Evolutionary conservation across 139 green algal species (phyloP), one percentile per base, ranked within the genome.

Genomic region (Closterium sp.): DNA sequence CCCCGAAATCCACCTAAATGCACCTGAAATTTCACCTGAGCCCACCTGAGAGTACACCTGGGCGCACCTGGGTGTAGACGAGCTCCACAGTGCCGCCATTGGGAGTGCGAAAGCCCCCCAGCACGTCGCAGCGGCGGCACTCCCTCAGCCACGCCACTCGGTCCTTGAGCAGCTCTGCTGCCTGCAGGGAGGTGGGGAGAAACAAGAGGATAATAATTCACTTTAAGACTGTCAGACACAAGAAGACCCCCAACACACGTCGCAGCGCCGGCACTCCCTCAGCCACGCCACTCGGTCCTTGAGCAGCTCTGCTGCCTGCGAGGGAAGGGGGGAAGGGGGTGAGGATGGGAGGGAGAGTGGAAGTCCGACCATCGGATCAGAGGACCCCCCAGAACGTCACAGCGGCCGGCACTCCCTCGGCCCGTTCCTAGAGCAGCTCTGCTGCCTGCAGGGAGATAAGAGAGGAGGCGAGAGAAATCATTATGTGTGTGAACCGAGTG

Each of bases 31-130:
- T 31, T 29, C 85, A 79, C 62, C 62, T 79, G 62, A 79, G 62
- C 13, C 17, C 19, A 79, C 62, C 62, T 79, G 62, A 13, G 17
- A 4, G 62, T 79, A 6, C 4, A 31, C 10, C 31, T 89, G 89
- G 17, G 87, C 91, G 17, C 29, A 94, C 92, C 92, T 94, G 92
- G 21, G 92, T 94, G 87, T 94, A 94, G 86, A 94, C 45, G 50
- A 94, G 89, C 89, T 94, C 92, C 1, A 94, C 92, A 29, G 45
- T 91, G 85, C 91, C 91, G 9, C 89, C 92, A 31, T 91, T 34
- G 42, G 89, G 31, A 13, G 92, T 93, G 84, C 89, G 70, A 70
- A 94, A 94, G 29, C 89, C 92, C 13, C 92, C 92, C 31, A 94
- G 92, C 31, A 92, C 89, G 70, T 94, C 92, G 34, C 89, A 94